Base-by-base conservation (phyloP, 2,329 filamentous ascomycete species). In the Penicillium sp. region DNA sequence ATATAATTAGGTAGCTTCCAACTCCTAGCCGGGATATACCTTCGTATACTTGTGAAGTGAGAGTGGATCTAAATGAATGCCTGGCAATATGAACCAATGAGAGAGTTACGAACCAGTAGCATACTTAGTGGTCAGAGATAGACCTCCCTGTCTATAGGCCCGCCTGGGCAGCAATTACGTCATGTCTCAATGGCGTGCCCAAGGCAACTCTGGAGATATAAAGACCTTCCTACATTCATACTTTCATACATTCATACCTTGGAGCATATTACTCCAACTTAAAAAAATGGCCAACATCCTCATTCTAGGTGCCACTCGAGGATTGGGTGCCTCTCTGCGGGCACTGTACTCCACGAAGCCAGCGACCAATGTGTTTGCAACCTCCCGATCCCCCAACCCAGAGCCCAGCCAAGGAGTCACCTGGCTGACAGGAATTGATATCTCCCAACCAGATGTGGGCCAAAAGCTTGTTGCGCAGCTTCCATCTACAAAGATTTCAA, bases 271-370 rank as follows among this genome's bases (percentile, higher is more conserved):
- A 15, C 19, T 12, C 17, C 31, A 48, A n/a, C 19, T 37, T 23
- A 55, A 17, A 31, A 31, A 71, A 62, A 63, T 50, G 50, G 65
- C 56, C 47, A 76, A 78, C 37, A 75, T 88, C 35, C 80, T 90
- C 2, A 80, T 91, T 29, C 78, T 91, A 29, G 88, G 88, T 48
- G 87, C 86, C 3, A 90, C 87, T 1, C 81, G 88, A 42, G 88
- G 88, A 53, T 80, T 90, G 4, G 88, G 88, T 4, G 83, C 83
- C 49, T 82, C 84, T 19, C 78, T 90, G 29, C 79, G 80, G 31
- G 82, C 83, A 62, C 74, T 80, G 48, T 90, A 90, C 67, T 80
- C 82, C 23, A 72, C 77, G 3, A 68, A 79, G 17, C 66, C 71
- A 12, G 71, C 74, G 31, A 81, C 79, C 46, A 76, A 73, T 7